Evolutionary conservation across 2,329 filamentous ascomycete genomes (phyloP), one percentile per base, ranked within the genome.

Genomic region (Epichloe bromicola): DNA sequence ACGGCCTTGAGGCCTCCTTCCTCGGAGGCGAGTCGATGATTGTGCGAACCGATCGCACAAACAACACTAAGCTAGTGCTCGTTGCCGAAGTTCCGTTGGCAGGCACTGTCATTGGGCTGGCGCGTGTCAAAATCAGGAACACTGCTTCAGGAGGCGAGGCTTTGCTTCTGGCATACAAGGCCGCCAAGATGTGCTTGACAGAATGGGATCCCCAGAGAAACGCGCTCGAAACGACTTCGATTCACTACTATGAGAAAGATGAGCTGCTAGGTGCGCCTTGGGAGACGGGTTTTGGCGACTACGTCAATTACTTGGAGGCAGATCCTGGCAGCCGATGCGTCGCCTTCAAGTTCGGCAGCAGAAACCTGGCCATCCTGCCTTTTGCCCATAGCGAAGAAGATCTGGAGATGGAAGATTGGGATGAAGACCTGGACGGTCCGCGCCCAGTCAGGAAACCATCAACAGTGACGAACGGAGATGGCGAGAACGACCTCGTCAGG

Each of bases 181-280:
- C 95, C 69, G 93, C 93, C 41, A 95, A 95, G 70, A 77, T 97
- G 63, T 94, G 87, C 67, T 74, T 98, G 66, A 76, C 95, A 51
- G 88, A 96, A 70, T 98, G 93, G 93, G 88, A 97, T 64, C 82
- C 88, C 8, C 81, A 85, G 64, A 82, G 80, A 58, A 77, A 86
- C 67, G 79, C 80, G 48, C 82, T 97, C 59, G 83, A 85, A 59
- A 97, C 91, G 49, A 80, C 93, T 56, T 97, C 91, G 48, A 91
- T 98, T 61, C 93, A 98, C 71, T 97, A 90, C 74, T 98, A 97
- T 70, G 93, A 98, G 67, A 87, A 93, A 65, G 90, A 96, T 63
- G 90, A 95, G 63, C 74, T 91, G 55, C 81, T 85, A 57, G 82
- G 85, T 49, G 85, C 81, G 55, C 90, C 91, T 0, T 96, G 89